Base-by-base conservation (phyloP, 441 rosid species). In the Melastoma candidum region DNA sequence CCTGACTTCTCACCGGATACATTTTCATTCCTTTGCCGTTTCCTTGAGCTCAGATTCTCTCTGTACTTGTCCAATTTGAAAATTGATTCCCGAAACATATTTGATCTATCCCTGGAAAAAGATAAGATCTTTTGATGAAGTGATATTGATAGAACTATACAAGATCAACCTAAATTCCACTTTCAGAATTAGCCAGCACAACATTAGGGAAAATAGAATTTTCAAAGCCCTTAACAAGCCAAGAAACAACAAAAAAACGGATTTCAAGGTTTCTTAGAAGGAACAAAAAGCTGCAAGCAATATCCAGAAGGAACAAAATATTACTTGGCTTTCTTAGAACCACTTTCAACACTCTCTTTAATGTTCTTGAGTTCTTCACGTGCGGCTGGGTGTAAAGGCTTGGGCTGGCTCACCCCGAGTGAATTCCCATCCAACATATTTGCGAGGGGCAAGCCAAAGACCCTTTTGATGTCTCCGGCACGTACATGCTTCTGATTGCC, bases 291-390 rank as follows among this genome's bases (percentile, higher is more conserved):
- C n/a, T 6, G 59, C 36, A 46, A 11, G 59, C 14, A 12, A 3
- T 26, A 2, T 36, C 41, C 8, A 36, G 7, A 36, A 36, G 41
- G 39, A 49, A 49, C 5, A 49, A 39, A 27, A 50, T 44, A 11
- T 54, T 56, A 83, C 90, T 75, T 69, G 57, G 90, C 90, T 51
- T 73, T 78, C 72, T 71, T 73, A 12, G 82, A 68, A 56, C 84
- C 56, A 71, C 72, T 83, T 68, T 69, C 77, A 62, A 83, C 84
- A 58, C 84, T 83, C 65, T 83, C 90, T 75, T 83, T 83, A 6
- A 78, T 68, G 27, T 76, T 77, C 68, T 74, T 83, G 41, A 83
- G 76, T 77, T 83, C 87, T 68, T 80, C 81, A 2, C 73, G 66
- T n/a, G 84, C 79, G 48, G 72, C 71, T 7, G 82, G 76, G 58